Evolutionary conservation across 495 filamentous ascomycete genomes (phyloP), one percentile per base, ranked within the genome.

Genomic region (Cercophora sp.): DNA sequence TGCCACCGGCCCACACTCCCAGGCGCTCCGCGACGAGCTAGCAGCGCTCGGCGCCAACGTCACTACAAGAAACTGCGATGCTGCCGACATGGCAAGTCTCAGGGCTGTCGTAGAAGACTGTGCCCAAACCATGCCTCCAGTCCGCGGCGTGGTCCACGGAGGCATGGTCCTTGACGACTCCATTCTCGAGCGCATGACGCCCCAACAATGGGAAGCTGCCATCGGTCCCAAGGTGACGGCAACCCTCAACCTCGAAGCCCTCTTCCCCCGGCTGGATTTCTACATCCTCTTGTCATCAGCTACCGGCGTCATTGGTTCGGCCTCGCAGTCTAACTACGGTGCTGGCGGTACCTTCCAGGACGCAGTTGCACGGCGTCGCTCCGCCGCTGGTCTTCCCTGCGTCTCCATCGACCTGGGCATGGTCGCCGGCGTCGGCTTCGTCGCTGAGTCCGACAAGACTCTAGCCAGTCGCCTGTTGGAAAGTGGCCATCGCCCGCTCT

Each of bases 221-320:
- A n/a, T n/a, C n/a, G n/a, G n/a, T n/a, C 36, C 36, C 8, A 6
- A 18, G 36, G 16, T 40, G 8, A 8, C 8, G 16, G 16, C 20
- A 9, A 24, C 6, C 16, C 16, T 5, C 39, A n/a, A n/a, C n/a
- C n/a, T n/a, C n/a, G n/a, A n/a, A n/a, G n/a, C n/a, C n/a, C n/a
- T n/a, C n/a, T n/a, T n/a, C n/a, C n/a, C n/a, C n/a, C n/a, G n/a
- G n/a, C 67, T 85, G 4, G 82, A 85, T 57, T 86, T 86, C 69
- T 85, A 85, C 60, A 60, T 86, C 60, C 58, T 84, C 35, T 66
- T 71, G 13, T 66, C 83, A 5, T 81, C 79, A 15, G 85, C 80
- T 2, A 55, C 74, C 10, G 77, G 74, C 4, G 61, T 78, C 5
- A 59, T 82, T 15, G 83, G 82, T 8, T 75, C 65, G 10, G 31